These are phyloP conservation scores for Wallacemonas sp. DNA, from an alignment of 208 protist species.

Conservation along the genomic window DNA sequence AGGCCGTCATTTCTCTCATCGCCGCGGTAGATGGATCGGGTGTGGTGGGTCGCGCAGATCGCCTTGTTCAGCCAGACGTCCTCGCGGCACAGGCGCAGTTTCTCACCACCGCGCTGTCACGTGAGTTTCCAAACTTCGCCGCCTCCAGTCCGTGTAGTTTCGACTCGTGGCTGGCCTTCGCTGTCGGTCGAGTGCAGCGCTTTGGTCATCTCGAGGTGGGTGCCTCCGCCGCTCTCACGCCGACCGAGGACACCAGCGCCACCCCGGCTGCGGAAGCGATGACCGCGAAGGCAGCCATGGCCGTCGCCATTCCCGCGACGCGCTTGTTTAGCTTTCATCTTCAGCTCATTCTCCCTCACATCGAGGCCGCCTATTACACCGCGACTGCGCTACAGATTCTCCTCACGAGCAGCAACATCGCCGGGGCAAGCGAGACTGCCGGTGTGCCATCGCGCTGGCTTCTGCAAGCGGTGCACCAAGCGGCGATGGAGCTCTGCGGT, in stretches of 20 bases:
- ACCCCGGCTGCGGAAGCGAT: not conserved
- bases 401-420: slow-evolving; percentile 10
- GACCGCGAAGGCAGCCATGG: not conserved
- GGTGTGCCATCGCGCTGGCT: not conserved
- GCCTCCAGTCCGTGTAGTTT: slow-evolving; percentile 51
- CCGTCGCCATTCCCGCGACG: slow-evolving; percentile 17
- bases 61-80: slow-evolving; percentile 28
- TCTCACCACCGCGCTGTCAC: slow-evolving; percentile 54
- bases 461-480: not conserved
- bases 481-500: slow-evolving; percentile 11
- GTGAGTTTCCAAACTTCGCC: slow-evolving; percentile 77
- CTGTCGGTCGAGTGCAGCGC: slow-evolving; percentile 39
- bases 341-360: slow-evolving; percentile 58
- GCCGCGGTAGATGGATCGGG: slow-evolving; percentile 21
- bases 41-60: slow-evolving; percentile 16
- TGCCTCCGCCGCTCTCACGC: not conserved
- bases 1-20: slow-evolving; percentile 66
- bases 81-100: slow-evolving; percentile 46
- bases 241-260: not conserved
- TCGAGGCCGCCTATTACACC: slow-evolving; percentile 49
- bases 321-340: slow-evolving; percentile 50
- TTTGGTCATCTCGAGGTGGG: slow-evolving; percentile 5
- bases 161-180: slow-evolving; percentile 64
- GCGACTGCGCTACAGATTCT: slow-evolving; percentile 22
- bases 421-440: not conserved